Percentiles rank a stretch among this genome's conserved stretches.
Evolutionary conservation across 2,329 filamentous ascomycete genomes (phyloP).

Genomic region (Penicillium sp.): DNA sequence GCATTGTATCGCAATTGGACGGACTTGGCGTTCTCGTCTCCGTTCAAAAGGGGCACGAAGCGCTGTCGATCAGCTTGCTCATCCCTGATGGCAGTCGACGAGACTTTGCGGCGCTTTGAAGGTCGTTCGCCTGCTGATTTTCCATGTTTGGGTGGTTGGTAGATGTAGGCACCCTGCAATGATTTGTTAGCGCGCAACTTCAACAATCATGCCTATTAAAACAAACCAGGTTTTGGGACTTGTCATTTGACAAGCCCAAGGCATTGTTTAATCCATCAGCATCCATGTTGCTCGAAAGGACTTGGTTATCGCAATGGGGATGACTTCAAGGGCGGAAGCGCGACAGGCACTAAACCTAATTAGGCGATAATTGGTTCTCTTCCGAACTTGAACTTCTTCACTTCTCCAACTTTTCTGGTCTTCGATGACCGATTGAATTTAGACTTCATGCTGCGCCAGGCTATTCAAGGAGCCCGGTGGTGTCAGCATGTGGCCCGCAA

Average conservation of each 20-base stretch:
- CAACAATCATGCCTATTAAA: background rate
- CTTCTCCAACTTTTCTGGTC: slow-evolving; percentile 8
- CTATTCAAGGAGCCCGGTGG: slow-evolving; percentile 44
- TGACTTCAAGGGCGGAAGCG: slow-evolving; percentile 22
- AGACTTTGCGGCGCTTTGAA: slow-evolving; percentile 58
- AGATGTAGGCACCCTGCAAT: slow-evolving; percentile 61
- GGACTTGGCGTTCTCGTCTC: slow-evolving; percentile 34
- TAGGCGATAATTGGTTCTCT: slow-evolving; percentile 28
- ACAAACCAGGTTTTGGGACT: slow-evolving; percentile 32
- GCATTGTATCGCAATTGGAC: slow-evolving; percentile 36
- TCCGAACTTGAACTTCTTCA: slow-evolving; percentile 20
- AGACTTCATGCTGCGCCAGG: slow-evolving; percentile 46
- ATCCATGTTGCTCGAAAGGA: slow-evolving; percentile 16
- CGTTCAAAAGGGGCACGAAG: slow-evolving; percentile 42
- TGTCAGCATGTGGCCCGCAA: slow-evolving; percentile 42
- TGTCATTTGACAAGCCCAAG: slow-evolving; percentile 26
- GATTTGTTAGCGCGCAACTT: slow-evolving; percentile 17
- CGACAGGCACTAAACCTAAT: slow-evolving; percentile 33
- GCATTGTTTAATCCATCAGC: slow-evolving; percentile 24
- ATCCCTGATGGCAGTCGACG: slow-evolving; percentile 32
- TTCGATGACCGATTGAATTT: slow-evolving; percentile 35
- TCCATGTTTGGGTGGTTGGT: slow-evolving; percentile 51
- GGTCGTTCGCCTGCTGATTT: slow-evolving; percentile 44
- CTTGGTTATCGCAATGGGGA: slow-evolving; percentile 14
- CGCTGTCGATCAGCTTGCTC: slow-evolving; percentile 15